A percentile compares a stretch with the other conserved stretches of the same genome.
phyloP scores from a whole-genome alignment of 441 rosid species.

The Eutrema salsugineum region DNA sequence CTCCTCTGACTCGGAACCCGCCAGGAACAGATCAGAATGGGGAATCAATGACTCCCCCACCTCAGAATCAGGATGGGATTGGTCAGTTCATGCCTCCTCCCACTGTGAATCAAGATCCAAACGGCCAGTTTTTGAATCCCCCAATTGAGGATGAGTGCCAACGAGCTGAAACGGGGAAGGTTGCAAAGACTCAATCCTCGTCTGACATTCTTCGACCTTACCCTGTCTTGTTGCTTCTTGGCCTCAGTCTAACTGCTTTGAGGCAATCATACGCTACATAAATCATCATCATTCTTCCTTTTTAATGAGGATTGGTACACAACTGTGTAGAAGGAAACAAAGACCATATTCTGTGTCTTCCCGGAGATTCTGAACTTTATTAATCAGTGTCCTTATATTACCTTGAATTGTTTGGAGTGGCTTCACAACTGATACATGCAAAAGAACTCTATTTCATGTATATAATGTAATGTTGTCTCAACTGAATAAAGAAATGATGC shows the following conservation, averaged over 20 bases:
- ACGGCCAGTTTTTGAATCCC: slow-evolving; percentile 21
- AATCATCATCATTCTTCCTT: background rate
- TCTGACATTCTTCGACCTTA: slow-evolving; percentile 37
- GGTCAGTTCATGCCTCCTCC: slow-evolving; percentile 25
- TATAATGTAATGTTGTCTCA: background rate
- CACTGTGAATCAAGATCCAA: slow-evolving; percentile 21
- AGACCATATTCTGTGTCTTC: background rate
- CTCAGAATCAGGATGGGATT: slow-evolving; percentile 16
- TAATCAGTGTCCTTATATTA: background rate
- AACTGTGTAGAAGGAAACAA: background rate
- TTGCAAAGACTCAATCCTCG: slow-evolving; percentile 40
- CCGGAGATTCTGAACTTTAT: background rate
- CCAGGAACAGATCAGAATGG: slow-evolving; percentile 8
- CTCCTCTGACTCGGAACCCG: slow-evolving; percentile 7
- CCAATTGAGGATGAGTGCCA: slow-evolving; percentile 25
- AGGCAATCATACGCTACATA: slow-evolving; percentile 2
- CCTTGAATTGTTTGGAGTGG: background rate
- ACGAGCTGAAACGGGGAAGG: slow-evolving; percentile 22
- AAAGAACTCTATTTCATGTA: slow-evolving; percentile 5
- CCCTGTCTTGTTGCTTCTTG: slow-evolving; percentile 31
- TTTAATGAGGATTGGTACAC: background rate
- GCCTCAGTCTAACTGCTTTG: slow-evolving; percentile 30
- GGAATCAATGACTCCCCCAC: background rate
- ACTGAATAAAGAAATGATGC: background rate
- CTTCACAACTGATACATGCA: slow-evolving; percentile 7